Evolutionary conservation across 305 asterid species (phyloP).

Genomic region (Fraxinus baroniana): DNA sequence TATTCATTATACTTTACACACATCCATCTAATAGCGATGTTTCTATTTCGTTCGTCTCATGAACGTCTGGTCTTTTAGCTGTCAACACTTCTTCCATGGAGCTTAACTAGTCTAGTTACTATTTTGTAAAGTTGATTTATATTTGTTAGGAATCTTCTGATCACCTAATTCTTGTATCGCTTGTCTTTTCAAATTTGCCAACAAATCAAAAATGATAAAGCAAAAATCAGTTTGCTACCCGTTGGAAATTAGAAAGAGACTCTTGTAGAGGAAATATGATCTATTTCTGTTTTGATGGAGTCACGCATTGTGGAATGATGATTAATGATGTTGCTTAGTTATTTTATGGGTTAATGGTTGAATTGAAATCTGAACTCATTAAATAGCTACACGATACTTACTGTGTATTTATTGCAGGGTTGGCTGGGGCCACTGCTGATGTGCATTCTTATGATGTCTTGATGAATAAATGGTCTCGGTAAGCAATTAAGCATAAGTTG

Average conservation of each 20-base stretch:
- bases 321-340: conserved; percentile 1
- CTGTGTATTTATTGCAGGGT: conserved; percentile 52
- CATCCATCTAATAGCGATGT: neutral
- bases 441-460: conserved; percentile 89
- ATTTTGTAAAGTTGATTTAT: neutral
- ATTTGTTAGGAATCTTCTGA: neutral
- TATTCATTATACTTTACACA: neutral
- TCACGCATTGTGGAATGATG: neutral
- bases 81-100: neutral
- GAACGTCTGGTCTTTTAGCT: neutral
- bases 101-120: neutral
- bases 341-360: neutral
- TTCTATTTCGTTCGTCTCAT: neutral
- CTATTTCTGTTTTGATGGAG: neutral
- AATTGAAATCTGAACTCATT: conserved; percentile 3
- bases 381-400: conserved; percentile 22
- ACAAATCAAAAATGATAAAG: neutral
- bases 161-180: neutral
- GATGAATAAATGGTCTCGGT: conserved; percentile 96
- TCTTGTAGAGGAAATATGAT: neutral
- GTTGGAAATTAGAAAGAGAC: neutral
- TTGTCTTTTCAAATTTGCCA: neutral
- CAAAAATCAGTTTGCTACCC: neutral
- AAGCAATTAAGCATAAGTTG: conserved; percentile 27
- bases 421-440: conserved; percentile 99